Conservation (phyloP, 192 early-diverging fungal genomes). For the Entrophospora sp. region DNA sequence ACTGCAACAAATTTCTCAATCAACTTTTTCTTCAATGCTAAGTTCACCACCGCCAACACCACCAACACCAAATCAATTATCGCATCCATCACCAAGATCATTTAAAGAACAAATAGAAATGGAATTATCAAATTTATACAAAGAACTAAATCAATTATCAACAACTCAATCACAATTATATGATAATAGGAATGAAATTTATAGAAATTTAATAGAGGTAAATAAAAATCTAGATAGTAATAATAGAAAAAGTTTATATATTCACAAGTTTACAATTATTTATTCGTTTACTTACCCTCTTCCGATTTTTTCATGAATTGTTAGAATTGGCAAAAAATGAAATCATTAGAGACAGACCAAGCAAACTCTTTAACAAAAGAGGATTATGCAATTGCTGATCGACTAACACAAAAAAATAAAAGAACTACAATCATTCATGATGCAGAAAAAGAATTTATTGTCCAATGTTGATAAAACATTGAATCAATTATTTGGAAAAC, state of each 20-base stretch:
- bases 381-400: slow-evolving; percentile 8
- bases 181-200: background rate
- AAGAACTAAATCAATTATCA: background rate
- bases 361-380: background rate
- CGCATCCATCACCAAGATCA: background rate
- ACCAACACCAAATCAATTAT: background rate
- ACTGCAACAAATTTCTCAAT: too few species aligned
- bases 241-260: background rate
- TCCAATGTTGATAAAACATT: slow-evolving; percentile 1
- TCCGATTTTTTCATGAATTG: background rate
- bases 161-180: background rate
- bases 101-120: background rate
- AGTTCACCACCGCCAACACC: background rate
- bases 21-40: background rate
- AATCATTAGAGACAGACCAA: slow-evolving; percentile 7
- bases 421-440: background rate
- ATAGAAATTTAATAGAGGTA: slow-evolving; percentile 12
- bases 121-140: background rate
- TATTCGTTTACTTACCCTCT: background rate
- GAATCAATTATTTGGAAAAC: slow-evolving; percentile 6
- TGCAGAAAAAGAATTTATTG: background rate
- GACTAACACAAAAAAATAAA: slow-evolving; percentile 1
- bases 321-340: background rate
- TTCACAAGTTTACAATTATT: too few species aligned
- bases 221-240: background rate